phyloP scores from a whole-genome alignment of 169 alveolate species.

The Plasmodium adleri region DNA sequence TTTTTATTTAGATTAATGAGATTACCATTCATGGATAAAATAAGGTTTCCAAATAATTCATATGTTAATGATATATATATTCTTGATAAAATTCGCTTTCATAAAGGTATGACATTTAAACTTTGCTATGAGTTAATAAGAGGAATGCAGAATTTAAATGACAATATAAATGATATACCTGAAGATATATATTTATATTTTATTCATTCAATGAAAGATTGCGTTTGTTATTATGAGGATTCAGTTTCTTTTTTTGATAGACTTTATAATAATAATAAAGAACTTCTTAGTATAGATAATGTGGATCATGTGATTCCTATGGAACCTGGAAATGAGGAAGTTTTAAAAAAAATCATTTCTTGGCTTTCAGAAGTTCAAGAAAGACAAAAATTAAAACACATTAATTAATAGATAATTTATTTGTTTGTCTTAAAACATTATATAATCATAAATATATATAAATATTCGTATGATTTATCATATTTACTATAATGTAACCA shows the following conservation, averaged over 20 bases:
- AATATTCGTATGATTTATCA: too few relatives aligned
- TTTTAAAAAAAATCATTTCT: conserved; percentile 16
- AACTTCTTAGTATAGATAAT: conserved; percentile 11
- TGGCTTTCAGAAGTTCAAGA: background rate
- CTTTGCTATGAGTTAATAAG: conserved; percentile 64
- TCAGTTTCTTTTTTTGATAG: conserved; percentile 23
- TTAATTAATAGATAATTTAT: too few relatives aligned
- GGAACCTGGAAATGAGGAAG: conserved; percentile 55
- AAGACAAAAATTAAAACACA: background rate
- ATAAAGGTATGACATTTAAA: conserved; percentile 42
- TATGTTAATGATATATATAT: background rate
- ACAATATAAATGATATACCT: conserved; percentile 63
- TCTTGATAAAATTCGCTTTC: conserved; percentile 73
- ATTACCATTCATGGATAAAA: conserved; percentile 11
- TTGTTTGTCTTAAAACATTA: too few relatives aligned
- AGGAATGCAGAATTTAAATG: conserved; percentile 77
- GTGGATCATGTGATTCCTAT: conserved; percentile 57
- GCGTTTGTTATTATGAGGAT: conserved; percentile 46
- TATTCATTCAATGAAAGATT: conserved; percentile 77
- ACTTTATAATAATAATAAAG: conserved; percentile 14
- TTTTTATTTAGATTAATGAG: conserved; percentile 24
- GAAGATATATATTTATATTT: conserved; percentile 75
- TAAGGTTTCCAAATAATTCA: conserved; percentile 10
- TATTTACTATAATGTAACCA: too few relatives aligned
- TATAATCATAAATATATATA: too few relatives aligned